phyloP scores from a whole-genome alignment of 108 stramenopile species.

The Conticribra weissflogii region DNA sequence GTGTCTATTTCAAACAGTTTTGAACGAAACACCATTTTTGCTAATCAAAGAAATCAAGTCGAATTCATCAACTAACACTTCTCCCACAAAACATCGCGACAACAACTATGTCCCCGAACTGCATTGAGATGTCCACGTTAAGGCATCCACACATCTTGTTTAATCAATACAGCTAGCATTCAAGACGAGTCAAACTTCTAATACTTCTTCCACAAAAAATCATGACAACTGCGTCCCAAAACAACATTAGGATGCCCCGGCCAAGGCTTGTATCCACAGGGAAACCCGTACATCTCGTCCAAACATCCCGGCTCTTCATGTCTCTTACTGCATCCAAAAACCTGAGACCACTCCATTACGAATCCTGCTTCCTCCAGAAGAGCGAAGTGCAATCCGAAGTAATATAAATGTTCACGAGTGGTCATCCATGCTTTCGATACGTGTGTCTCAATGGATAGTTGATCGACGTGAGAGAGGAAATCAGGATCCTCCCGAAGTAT shows the following conservation, averaged over 20 bases:
- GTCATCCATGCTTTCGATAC: conserved; percentile 66
- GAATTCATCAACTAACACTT: conserved; percentile 18
- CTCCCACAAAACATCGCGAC: conserved; percentile 39
- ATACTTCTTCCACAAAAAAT: conserved; percentile 41
- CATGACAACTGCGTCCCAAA: conserved; percentile 35
- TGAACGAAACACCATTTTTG: no score
- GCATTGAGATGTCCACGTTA: conserved; percentile 49
- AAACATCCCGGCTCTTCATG: conserved; percentile 61
- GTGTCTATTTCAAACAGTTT: no score
- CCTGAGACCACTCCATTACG: conserved; percentile 38
- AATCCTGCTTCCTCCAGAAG: conserved; percentile 75
- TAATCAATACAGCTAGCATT: conserved; percentile 49
- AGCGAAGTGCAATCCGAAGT: conserved; percentile 60
- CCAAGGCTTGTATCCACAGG: conserved; percentile 58
- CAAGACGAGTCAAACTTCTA: no score
- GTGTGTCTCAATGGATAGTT: conserved; percentile 68
- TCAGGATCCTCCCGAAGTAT: conserved; percentile 64
- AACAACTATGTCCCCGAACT: conserved; percentile 29
- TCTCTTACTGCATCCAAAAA: conserved; percentile 48
- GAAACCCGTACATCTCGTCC: conserved; percentile 48
- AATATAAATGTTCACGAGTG: conserved; percentile 58
- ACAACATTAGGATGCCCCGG: conserved; percentile 45
- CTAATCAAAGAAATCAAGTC: no score
- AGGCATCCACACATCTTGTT: conserved; percentile 43
- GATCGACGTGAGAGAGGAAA: conserved; percentile 61